Percentiles rank a stretch among this genome's conserved stretches.
These are phyloP conservation scores for Polyporus arcularius DNA, from an alignment of 768 basidiomycete genomes.

Conservation along the genomic window DNA sequence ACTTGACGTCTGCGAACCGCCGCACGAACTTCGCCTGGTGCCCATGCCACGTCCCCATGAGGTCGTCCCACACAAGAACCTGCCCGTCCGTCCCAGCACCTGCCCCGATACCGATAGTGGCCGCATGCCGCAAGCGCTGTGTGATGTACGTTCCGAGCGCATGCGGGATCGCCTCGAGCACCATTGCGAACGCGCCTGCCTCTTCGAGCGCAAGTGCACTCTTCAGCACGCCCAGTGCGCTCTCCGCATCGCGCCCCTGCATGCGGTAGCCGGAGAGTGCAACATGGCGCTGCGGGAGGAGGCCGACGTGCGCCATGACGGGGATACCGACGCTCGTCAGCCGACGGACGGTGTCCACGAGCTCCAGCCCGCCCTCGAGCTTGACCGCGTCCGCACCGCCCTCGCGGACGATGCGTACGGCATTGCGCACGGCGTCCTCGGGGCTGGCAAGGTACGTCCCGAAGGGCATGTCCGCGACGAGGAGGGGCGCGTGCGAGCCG, in stretches of 20 bases:
- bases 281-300: constrained; percentile 86
- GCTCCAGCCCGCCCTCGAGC: constrained; percentile 86
- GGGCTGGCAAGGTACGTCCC: constrained; percentile 76
- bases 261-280: constrained; percentile 88
- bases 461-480: constrained; percentile 96
- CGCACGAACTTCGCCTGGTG: constrained; percentile 93
- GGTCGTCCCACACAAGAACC: constrained; percentile 94
- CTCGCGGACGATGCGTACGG: constrained; percentile 80
- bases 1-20: constrained; percentile 74
- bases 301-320: constrained; percentile 91
- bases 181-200: constrained; percentile 86
- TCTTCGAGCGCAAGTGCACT: constrained; percentile 73
- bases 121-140: constrained; percentile 53
- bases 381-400: constrained; percentile 88
- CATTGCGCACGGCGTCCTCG: constrained; percentile 71
- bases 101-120: constrained; percentile 96
- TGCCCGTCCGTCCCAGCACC: constrained; percentile 82
- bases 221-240: constrained; percentile 61
- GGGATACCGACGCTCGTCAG: constrained; percentile 84
- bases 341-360: constrained; percentile 64
- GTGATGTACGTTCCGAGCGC: constrained; percentile 79
- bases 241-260: constrained; percentile 70
- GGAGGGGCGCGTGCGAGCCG: constrained; percentile 77
- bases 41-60: constrained; percentile 81
- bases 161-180: constrained; percentile 90